These are phyloP conservation scores for Hevea brasiliensis DNA, from an alignment of 345 rosid species.

Conservation along the genomic window DNA sequence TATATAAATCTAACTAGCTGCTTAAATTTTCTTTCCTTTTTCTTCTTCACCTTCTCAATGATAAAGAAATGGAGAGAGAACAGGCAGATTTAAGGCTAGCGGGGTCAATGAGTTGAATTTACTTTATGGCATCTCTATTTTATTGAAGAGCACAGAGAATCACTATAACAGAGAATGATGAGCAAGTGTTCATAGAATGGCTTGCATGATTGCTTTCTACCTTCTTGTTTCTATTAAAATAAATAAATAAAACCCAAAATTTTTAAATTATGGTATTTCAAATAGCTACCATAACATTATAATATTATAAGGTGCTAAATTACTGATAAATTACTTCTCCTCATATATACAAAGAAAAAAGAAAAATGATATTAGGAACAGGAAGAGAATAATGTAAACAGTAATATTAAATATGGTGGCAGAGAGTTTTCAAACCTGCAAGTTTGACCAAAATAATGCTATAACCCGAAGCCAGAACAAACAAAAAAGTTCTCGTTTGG, in stretches of 20 bases:
- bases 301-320: no score
- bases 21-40: background rate
- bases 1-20: no score
- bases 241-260: background rate
- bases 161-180: constrained; percentile 17
- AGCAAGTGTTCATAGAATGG: constrained; percentile 15
- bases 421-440: constrained; percentile 43
- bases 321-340: no score
- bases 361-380: background rate
- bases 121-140: constrained; percentile 1
- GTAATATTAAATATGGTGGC: constrained; percentile 13
- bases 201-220: constrained; percentile 26
- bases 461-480: constrained; percentile 24
- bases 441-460: constrained; percentile 33
- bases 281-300: no score
- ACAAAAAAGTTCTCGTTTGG: constrained; percentile 31
- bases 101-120: constrained; percentile 12
- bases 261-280: no score
- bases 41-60: background rate
- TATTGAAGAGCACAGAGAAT: constrained; percentile 16
- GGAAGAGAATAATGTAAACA: constrained; percentile 19
- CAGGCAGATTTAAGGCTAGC: background rate
- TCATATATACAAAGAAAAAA: no score
- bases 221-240: background rate
- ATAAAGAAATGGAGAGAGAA: background rate